Conservation (phyloP, 768 basidiomycete genomes). For the Paxillus ammoniavirescens region DNA sequence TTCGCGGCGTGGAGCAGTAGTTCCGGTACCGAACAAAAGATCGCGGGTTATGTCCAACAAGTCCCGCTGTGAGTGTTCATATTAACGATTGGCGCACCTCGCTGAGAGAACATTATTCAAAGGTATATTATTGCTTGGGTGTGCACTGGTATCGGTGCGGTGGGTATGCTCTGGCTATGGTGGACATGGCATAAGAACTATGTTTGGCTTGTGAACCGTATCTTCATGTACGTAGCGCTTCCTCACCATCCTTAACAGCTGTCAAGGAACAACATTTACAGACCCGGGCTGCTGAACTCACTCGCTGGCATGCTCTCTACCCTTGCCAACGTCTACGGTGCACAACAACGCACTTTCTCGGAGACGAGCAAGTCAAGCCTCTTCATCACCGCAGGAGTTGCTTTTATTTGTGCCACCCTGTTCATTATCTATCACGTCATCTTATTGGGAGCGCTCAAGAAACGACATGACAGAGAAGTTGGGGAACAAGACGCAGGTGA, state of each 20-base stretch:
- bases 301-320: conserved; percentile 53
- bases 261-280: conserved; percentile 13
- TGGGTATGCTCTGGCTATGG: conserved; percentile 50
- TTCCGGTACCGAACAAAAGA: conserved; percentile 28
- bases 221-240: conserved; percentile 42
- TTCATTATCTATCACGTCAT: not conserved
- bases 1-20: conserved; percentile 40
- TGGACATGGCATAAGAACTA: conserved; percentile 53
- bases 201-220: conserved; percentile 48
- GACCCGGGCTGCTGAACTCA: conserved; percentile 51
- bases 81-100: not conserved
- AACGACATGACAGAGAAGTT: not conserved
- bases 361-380: conserved; percentile 42
- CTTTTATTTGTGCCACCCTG: conserved; percentile 36
- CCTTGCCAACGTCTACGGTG: conserved; percentile 44
- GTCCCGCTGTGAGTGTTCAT: conserved; percentile 39
- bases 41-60: conserved; percentile 37
- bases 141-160: conserved; percentile 45
- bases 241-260: not conserved
- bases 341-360: conserved; percentile 42
- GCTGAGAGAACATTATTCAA: not conserved
- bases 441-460: not conserved
- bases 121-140: conserved; percentile 48
- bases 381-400: conserved; percentile 38
- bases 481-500: not conserved